Conservation (phyloP, 441 rosid genomes). For the Biscutella auriculata region DNA sequence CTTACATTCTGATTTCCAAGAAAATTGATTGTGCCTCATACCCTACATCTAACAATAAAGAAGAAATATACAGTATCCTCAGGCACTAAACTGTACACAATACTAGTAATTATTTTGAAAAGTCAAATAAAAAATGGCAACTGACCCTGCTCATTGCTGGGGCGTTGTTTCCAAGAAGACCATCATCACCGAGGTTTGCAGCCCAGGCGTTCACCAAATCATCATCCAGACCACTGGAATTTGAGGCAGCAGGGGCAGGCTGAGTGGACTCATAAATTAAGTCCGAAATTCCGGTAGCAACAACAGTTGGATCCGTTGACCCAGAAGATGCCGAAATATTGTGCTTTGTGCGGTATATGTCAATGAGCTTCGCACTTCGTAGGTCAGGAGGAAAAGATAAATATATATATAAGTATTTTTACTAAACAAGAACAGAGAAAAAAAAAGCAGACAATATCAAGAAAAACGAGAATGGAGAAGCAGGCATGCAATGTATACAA, state of each 20-base stretch:
- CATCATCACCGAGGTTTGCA: constrained; percentile 94
- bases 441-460: background rate
- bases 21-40: background rate
- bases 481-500: background rate
- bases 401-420: background rate
- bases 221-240: constrained; percentile 79
- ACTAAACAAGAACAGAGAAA: background rate
- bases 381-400: constrained; percentile 6
- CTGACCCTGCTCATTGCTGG: constrained; percentile 97
- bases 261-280: constrained; percentile 85
- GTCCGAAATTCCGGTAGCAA: constrained; percentile 93
- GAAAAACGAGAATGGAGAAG: background rate
- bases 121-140: constrained; percentile 2
- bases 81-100: background rate
- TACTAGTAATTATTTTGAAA: background rate
- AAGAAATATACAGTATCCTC: background rate
- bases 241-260: constrained; percentile 61
- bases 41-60: background rate
- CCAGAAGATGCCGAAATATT: constrained; percentile 85
- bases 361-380: constrained; percentile 81
- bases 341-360: constrained; percentile 76
- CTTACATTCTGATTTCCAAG: background rate
- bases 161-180: constrained; percentile 69
- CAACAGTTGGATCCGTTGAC: constrained; percentile 73
- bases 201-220: constrained; percentile 99